Evolutionary conservation across 129 eudicot genomes (phyloP).

Genomic region (Artemisia tridentata): DNA sequence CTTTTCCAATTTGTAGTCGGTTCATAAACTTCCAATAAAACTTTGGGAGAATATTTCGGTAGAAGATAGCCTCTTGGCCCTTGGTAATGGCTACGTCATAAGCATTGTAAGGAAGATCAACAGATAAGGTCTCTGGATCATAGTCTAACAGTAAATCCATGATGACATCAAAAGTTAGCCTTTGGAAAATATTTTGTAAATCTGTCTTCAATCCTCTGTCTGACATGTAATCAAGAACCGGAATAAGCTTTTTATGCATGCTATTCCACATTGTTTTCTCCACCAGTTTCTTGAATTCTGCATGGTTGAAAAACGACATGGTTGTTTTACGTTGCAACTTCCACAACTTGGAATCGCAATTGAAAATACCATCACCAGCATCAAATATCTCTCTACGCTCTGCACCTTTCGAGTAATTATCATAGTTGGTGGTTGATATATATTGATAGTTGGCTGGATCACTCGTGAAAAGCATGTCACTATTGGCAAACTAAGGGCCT

Average conservation of each 20-base stretch:
- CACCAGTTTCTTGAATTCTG: too few relatives aligned
- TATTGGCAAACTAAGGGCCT: slow-evolving; percentile 45
- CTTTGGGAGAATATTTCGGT: slow-evolving; percentile 23
- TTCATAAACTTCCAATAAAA: too few relatives aligned
- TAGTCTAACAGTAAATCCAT: neutral
- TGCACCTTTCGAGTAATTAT: slow-evolving; percentile 38
- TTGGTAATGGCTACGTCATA: slow-evolving; percentile 26
- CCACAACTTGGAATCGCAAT: too few relatives aligned
- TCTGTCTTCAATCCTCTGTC: slow-evolving; percentile 18
- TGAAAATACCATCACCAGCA: too few relatives aligned
- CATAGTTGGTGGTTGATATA: slow-evolving; percentile 35
- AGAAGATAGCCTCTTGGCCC: slow-evolving; percentile 29
- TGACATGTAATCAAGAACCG: neutral
- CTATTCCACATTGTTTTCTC: slow-evolving; percentile 16
- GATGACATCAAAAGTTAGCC: slow-evolving; percentile 19
- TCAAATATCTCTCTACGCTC: too few relatives aligned
- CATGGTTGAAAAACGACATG: too few relatives aligned
- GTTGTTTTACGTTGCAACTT: too few relatives aligned
- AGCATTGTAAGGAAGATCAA: slow-evolving; percentile 25
- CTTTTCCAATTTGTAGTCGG: too few relatives aligned
- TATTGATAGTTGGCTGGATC: slow-evolving; percentile 49
- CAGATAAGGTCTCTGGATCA: neutral
- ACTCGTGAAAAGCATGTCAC: slow-evolving; percentile 35
- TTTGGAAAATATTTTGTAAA: slow-evolving; percentile 41
- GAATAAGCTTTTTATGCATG: slow-evolving; percentile 22